A percentile compares a stretch with the other conserved stretches of the same genome.
phyloP scores from a whole-genome alignment of 2,329 filamentous ascomycete genomes.

The Claviceps capensis region DNA sequence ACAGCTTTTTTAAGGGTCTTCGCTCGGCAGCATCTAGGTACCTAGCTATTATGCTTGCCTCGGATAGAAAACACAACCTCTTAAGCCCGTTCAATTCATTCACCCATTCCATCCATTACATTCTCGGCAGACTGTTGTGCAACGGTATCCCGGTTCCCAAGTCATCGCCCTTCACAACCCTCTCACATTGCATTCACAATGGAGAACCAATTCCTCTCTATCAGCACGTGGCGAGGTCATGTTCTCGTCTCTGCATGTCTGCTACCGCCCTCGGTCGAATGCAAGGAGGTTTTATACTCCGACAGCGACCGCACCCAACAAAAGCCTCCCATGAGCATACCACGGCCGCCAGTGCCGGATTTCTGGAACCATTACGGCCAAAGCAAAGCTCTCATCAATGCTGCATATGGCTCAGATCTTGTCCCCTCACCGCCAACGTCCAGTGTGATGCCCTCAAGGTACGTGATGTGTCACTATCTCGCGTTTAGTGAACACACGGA shows the following conservation, averaged over 20 bases:
- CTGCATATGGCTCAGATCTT: not conserved
- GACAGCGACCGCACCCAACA: not conserved
- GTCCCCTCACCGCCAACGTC: not conserved
- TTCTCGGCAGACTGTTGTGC: no score
- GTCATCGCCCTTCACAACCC: no score
- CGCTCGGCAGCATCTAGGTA: no score
- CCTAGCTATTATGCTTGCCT: no score
- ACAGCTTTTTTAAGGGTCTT: no score
- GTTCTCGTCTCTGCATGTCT: slow-evolving; percentile 1
- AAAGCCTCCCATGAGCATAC: not conserved
- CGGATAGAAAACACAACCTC: no score
- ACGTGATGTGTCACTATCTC: not conserved
- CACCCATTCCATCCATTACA: no score
- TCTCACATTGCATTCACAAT: not conserved
- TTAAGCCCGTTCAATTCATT: no score
- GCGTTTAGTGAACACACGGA: not conserved
- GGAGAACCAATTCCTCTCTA: not conserved
- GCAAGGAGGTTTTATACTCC: not conserved
- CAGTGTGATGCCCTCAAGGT: not conserved
- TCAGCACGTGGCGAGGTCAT: slow-evolving; percentile 1
- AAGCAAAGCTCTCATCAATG: not conserved
- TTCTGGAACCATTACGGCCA: not conserved
- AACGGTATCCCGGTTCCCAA: no score
- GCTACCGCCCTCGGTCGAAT: not conserved
- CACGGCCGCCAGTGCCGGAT: not conserved